Percentiles rank a stretch among this genome's conserved stretches.
phyloP scores from a whole-genome alignment of 2,329 filamentous ascomycete genomes.

The Ophiocordyceps camponoti-leonardi region DNA sequence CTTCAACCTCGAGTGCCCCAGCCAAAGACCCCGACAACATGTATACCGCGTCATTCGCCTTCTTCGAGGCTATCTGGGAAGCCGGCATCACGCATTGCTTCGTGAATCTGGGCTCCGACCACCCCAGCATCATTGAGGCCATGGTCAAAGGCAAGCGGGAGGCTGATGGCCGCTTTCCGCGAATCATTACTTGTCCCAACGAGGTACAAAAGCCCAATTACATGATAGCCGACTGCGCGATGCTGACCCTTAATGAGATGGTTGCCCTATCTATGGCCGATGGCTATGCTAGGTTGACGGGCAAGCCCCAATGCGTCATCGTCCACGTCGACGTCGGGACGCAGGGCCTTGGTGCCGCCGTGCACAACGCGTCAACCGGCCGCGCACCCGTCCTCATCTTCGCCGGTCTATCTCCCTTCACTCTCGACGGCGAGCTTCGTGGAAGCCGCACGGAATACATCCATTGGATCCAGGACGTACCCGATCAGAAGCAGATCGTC shows the following conservation, averaged over 20 bases:
- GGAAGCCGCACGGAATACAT: slow-evolving; percentile 72
- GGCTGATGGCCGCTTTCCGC: slow-evolving; percentile 45
- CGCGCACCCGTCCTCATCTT: slow-evolving; percentile 63
- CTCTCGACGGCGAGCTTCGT: slow-evolving; percentile 58
- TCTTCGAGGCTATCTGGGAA: slow-evolving; percentile 69
- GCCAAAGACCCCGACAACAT: slow-evolving; percentile 15
- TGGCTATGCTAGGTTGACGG: slow-evolving; percentile 57
- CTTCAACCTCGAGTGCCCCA: slow-evolving; percentile 3
- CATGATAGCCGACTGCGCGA: no score
- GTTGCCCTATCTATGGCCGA: slow-evolving; percentile 75
- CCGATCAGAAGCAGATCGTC: slow-evolving; percentile 65
- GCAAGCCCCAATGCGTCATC: slow-evolving; percentile 59
- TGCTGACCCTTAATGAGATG: slow-evolving; percentile 34
- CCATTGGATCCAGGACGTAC: slow-evolving; percentile 75
- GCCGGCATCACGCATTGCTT: slow-evolving; percentile 41
- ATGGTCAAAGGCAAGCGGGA: slow-evolving; percentile 62
- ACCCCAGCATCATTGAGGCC: slow-evolving; percentile 64
- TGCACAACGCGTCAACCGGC: slow-evolving; percentile 64
- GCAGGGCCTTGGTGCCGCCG: slow-evolving; percentile 58
- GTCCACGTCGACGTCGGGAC: slow-evolving; percentile 73
- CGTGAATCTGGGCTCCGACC: slow-evolving; percentile 53
- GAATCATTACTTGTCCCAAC: slow-evolving; percentile 64
- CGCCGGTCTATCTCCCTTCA: slow-evolving; percentile 61
- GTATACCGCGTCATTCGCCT: slow-evolving; percentile 66
- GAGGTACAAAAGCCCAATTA: slow-evolving; percentile 33